phyloP scores from a whole-genome alignment of 352 stramenopile genomes.

The Pythium brassicae region DNA sequence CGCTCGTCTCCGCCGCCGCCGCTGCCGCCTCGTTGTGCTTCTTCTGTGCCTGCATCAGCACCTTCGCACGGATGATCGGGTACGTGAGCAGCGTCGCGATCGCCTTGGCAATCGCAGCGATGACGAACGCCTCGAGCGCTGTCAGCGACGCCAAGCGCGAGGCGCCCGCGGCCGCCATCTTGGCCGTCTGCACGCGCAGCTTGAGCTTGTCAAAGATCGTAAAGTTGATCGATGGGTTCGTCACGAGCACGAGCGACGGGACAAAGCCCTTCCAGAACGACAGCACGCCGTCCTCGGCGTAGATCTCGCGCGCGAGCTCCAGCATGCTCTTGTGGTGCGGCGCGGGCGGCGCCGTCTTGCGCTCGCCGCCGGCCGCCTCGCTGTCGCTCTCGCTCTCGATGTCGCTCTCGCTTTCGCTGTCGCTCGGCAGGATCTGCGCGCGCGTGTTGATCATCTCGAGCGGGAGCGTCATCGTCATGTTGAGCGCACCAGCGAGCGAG shows the following conservation, averaged over 20 bases:
- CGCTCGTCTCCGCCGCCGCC: not conserved
- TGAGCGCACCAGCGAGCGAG: slow-evolving; percentile 76
- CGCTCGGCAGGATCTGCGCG: slow-evolving; percentile 61
- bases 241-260: slow-evolving; percentile 83
- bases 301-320: slow-evolving; percentile 52
- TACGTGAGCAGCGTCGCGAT: slow-evolving; percentile 86
- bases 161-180: slow-evolving; percentile 34
- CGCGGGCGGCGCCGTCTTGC: not conserved
- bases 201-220: slow-evolving; percentile 87
- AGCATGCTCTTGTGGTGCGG: slow-evolving; percentile 35
- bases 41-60: slow-evolving; percentile 82
- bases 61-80: slow-evolving; percentile 85
- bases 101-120: slow-evolving; percentile 79
- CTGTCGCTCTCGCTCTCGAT: slow-evolving; percentile 27
- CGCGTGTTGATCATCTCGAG: slow-evolving; percentile 87
- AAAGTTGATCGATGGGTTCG: slow-evolving; percentile 89
- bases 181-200: slow-evolving; percentile 47
- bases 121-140: slow-evolving; percentile 69
- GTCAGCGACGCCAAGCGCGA: slow-evolving; percentile 47
- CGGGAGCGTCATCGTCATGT: slow-evolving; percentile 85
- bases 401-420: slow-evolving; percentile 40
- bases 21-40: slow-evolving; percentile 27
- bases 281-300: slow-evolving; percentile 57
- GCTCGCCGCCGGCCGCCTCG: slow-evolving; percentile 12
- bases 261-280: slow-evolving; percentile 89